These are phyloP conservation scores for Talaromyces trachyspermus DNA, from an alignment of 495 filamentous ascomycete species.

Conservation along the genomic window DNA sequence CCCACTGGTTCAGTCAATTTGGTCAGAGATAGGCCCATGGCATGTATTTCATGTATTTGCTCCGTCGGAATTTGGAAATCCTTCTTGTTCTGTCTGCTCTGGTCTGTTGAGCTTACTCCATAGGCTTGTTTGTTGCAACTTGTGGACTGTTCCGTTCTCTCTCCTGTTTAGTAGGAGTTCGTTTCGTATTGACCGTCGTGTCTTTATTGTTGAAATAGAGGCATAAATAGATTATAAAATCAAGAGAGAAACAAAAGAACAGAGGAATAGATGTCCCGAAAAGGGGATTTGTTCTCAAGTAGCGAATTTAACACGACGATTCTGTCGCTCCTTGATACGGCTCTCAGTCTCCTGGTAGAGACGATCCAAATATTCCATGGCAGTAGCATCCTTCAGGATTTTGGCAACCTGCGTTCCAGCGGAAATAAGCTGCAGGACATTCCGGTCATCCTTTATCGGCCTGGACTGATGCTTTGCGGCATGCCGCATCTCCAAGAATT, in stretches of 20 bases:
- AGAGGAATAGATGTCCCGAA: neutral
- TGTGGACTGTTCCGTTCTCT: too few relatives aligned
- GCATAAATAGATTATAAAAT: too few relatives aligned
- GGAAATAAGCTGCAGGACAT: constrained; percentile 78
- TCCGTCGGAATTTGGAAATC: too few relatives aligned
- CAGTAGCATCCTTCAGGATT: constrained; percentile 71
- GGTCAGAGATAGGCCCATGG: too few relatives aligned
- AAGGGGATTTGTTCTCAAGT: neutral
- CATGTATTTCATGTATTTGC: too few relatives aligned
- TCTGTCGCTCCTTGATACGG: constrained; percentile 60
- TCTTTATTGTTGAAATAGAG: too few relatives aligned
- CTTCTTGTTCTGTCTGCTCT: too few relatives aligned
- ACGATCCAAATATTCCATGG: constrained; percentile 72
- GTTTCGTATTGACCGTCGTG: too few relatives aligned
- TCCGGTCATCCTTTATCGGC: constrained; percentile 82
- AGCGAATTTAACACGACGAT: constrained; percentile 37
- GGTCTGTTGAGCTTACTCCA: too few relatives aligned
- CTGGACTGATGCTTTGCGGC: constrained; percentile 75
- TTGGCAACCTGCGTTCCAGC: constrained; percentile 82
- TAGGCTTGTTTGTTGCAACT: too few relatives aligned
- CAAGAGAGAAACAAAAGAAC: neutral
- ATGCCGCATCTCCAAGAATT: constrained; percentile 83
- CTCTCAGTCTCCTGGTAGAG: constrained; percentile 66
- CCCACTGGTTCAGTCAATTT: too few relatives aligned
- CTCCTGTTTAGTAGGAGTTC: too few relatives aligned